Percentiles rank a stretch among this genome's conserved stretches.
These are phyloP conservation scores for Crithidia bombi DNA, from an alignment of 208 protist genomes.

Conservation along the genomic window DNA sequence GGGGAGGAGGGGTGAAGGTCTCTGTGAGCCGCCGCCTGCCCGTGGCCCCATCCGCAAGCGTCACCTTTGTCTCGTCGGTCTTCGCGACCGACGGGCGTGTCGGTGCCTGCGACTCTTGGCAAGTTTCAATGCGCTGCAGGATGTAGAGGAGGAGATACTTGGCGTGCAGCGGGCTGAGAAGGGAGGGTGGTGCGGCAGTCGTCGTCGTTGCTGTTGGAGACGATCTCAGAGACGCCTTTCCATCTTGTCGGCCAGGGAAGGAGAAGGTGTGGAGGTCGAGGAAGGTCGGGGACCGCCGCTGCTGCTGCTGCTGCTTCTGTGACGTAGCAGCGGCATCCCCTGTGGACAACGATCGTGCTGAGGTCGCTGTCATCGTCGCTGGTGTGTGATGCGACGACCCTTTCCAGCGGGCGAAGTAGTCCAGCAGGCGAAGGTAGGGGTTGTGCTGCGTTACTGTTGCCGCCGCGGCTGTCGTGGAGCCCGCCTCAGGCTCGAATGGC, in stretches of 20 bases:
- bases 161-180: background rate
- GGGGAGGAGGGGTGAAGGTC: background rate
- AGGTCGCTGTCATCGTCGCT: background rate
- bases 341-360: background rate
- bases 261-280: background rate
- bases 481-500: background rate
- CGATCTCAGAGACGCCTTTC: background rate
- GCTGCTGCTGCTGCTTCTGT: background rate
- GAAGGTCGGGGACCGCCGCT: background rate
- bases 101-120: slow-evolving; percentile 2
- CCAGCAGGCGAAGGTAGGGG: slow-evolving; percentile 6
- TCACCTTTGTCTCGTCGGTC: background rate
- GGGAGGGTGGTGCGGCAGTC: background rate
- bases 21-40: background rate
- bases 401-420: slow-evolving; percentile 1
- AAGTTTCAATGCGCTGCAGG: slow-evolving; percentile 29
- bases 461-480: background rate
- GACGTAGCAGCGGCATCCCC: background rate
- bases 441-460: background rate
- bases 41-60: background rate
- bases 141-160: slow-evolving; percentile 22
- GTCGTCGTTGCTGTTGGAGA: background rate
- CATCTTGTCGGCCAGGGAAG: background rate
- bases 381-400: background rate
- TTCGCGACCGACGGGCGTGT: slow-evolving; percentile 2